phyloP scores from a whole-genome alignment of 2,329 filamentous ascomycete genomes.

The Samsoniella hepiali region DNA sequence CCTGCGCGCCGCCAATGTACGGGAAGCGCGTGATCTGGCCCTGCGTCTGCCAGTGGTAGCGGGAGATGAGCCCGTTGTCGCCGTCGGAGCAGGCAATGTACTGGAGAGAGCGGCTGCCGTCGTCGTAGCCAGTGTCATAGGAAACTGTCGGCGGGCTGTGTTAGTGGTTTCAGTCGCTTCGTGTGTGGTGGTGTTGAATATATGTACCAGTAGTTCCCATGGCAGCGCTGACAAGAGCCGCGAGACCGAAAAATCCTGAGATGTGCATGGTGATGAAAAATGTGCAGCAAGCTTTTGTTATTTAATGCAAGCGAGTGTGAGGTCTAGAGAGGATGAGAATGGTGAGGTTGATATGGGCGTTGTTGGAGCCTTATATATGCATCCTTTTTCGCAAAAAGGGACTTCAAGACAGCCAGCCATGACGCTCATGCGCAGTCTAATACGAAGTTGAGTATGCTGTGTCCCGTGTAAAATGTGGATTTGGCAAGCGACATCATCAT shows the following conservation, averaged over 20 bases:
- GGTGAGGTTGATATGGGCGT: not conserved
- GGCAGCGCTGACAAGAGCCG: conserved; percentile 36
- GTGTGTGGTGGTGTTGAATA: not conserved
- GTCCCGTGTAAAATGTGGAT: not conserved
- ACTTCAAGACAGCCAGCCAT: not conserved
- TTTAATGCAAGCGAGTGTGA: not conserved
- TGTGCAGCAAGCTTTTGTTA: not conserved
- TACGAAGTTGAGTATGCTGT: conserved; percentile 1
- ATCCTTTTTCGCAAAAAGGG: not conserved
- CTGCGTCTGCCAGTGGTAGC: conserved; percentile 57
- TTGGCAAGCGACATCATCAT: conserved; percentile 10
- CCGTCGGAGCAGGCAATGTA: conserved; percentile 66
- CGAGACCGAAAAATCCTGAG: conserved; percentile 38
- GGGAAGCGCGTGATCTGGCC: conserved; percentile 49
- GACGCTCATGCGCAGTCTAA: not conserved
- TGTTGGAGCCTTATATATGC: not conserved
- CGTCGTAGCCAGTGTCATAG: conserved; percentile 71
- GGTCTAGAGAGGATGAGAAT: not conserved
- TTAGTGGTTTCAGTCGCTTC: not conserved
- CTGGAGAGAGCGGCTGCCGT: conserved; percentile 51
- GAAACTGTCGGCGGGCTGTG: conserved; percentile 47
- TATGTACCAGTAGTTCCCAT: not conserved
- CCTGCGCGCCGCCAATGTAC: conserved; percentile 52
- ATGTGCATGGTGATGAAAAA: conserved; percentile 38
- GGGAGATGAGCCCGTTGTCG: conserved; percentile 61